Evolutionary conservation across 1,284 basidiomycete genomes (phyloP), one percentile per base, ranked within the genome.

Genomic region (Chiua sp.): DNA sequence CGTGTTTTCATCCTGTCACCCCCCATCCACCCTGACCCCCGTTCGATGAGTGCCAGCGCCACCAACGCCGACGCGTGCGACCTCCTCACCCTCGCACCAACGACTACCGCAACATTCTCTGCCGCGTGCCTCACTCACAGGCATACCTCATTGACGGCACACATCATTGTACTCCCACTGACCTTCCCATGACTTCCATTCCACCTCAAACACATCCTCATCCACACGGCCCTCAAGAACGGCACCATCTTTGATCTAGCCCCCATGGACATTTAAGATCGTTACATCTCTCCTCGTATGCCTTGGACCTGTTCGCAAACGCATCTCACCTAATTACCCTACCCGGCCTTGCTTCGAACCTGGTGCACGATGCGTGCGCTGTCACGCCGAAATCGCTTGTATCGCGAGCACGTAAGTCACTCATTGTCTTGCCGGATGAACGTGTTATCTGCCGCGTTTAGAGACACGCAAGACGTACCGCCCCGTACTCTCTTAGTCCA

Each of bases 121-220:
- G 80, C 86, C 35, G 91, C 93, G 6, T 94, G 93, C 64, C 81
- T 95, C 15, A 91, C 91, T 0, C 88, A 94, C 65, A 89, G 86
- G n/a, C 80, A 84, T 33, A 91, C 94, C 11, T 93, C 87, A 0
- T 78, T 91, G 48, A 92, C 92, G 8, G 85, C 92, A 0, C 93
- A 95, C 69, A 86, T 96, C 57, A 92, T 96, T 59, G 82, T 89
- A 0, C 78, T 96, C 28, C 93, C 94, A 18, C 81, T 95, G n/a
- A 89, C 90, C 0, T 79, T 87, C 0, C 88, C 92, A 0, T 86
- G 92, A 4, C 81, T 94, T 0, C 89, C 92, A 0, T 95, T 91
- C 72, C 83, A 90, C 66, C 80, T 96, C 64, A 93, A 92, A 68
- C 90, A 93, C 63, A 93, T 92, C 0, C 82, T 93, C 49, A 83